Evolutionary conservation across 2,329 filamentous ascomycete genomes (phyloP).

Genomic region (Cryoendolithus antarcticus): DNA sequence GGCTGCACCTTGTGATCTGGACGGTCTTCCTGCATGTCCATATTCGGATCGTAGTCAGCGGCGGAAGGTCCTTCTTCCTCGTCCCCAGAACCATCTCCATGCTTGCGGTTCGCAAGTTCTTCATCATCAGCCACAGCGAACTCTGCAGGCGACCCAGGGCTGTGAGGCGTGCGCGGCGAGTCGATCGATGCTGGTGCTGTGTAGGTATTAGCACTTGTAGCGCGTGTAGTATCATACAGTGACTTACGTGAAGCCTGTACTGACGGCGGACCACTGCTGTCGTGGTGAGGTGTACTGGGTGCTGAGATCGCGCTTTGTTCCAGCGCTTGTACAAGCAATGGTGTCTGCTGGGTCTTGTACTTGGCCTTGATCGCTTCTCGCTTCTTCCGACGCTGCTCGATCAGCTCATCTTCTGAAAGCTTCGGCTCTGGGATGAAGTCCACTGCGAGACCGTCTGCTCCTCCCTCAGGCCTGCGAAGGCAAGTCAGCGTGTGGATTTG

Average conservation of each 20-base stretch:
- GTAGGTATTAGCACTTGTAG: neutral
- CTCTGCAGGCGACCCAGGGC: slow-evolving; percentile 26
- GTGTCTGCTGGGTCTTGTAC: slow-evolving; percentile 51
- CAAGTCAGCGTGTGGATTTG: too few species aligned
- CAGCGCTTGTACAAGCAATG: slow-evolving; percentile 56
- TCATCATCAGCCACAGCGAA: slow-evolving; percentile 30
- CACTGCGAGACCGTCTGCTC: too few species aligned
- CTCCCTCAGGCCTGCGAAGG: too few species aligned
- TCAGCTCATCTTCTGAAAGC: slow-evolving; percentile 63
- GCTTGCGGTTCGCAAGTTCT: slow-evolving; percentile 23
- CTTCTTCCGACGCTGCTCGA: slow-evolving; percentile 72
- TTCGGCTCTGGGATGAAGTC: slow-evolving; percentile 31
- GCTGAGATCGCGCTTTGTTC: slow-evolving; percentile 42
- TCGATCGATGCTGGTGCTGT: slow-evolving; percentile 11
- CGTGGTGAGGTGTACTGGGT: slow-evolving; percentile 39
- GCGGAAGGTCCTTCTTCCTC: slow-evolving; percentile 70
- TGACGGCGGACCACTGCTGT: slow-evolving; percentile 14
- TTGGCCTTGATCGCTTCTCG: slow-evolving; percentile 79
- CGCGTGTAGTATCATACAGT: neutral
- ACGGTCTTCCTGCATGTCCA: slow-evolving; percentile 72
- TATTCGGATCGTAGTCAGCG: slow-evolving; percentile 80
- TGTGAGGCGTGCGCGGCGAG: slow-evolving; percentile 15
- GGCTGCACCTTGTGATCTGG: slow-evolving; percentile 18
- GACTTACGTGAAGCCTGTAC: slow-evolving; percentile 8
- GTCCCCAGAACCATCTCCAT: slow-evolving; percentile 17